These are phyloP conservation scores for Halenospora varia DNA, from an alignment of 495 filamentous ascomycete genomes.

Conservation along the genomic window DNA sequence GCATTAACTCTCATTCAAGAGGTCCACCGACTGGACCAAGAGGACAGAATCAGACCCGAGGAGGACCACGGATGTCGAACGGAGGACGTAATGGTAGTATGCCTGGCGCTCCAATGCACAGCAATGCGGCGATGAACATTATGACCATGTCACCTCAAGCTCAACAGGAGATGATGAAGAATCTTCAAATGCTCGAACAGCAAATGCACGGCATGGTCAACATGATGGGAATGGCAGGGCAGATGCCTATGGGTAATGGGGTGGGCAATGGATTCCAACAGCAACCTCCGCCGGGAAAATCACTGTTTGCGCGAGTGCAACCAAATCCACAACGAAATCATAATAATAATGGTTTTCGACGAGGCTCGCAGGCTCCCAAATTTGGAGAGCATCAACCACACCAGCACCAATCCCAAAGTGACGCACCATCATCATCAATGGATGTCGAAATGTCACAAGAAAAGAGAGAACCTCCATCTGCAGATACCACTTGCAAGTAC, in stretches of 20 bases:
- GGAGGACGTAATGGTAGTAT: constrained; percentile 42
- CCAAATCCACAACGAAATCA: constrained; percentile 30
- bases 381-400: constrained; percentile 22
- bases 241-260: constrained; percentile 24
- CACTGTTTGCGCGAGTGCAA: constrained; percentile 74
- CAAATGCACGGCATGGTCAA: constrained; percentile 81
- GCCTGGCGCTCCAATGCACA: constrained; percentile 27
- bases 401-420: constrained; percentile 13
- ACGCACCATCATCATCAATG: constrained; percentile 22
- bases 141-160: constrained; percentile 49
- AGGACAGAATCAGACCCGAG: constrained; percentile 21
- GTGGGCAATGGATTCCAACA: constrained; percentile 27
- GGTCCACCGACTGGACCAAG: constrained; percentile 71
- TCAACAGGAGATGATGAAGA: constrained; percentile 60
- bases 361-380: constrained; percentile 20
- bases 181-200: constrained; percentile 79
- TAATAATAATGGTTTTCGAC: constrained; percentile 33
- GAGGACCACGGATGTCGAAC: constrained; percentile 39
- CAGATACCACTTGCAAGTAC: constrained; percentile 73
- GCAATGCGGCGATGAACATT: constrained; percentile 14
- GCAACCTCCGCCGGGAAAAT: constrained; percentile 48
- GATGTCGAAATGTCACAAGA: constrained; percentile 49
- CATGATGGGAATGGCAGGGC: constrained; percentile 25
- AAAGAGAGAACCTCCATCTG: constrained; percentile 41
- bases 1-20: constrained; percentile 72